These are phyloP conservation scores for Oryza coarctata DNA, from an alignment of 176 grass and related monocot species.

Conservation along the genomic window DNA sequence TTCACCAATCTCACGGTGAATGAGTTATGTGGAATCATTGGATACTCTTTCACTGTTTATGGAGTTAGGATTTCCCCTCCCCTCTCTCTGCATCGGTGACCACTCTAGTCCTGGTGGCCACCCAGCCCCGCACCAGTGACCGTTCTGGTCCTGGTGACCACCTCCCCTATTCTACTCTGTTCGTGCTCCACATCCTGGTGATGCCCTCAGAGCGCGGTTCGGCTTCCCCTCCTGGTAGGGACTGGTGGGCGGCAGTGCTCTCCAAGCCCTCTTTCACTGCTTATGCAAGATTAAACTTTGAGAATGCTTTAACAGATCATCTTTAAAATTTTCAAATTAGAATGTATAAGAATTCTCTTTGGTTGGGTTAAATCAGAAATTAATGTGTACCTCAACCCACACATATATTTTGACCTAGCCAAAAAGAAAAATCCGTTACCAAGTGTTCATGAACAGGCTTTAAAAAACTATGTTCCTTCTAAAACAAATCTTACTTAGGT, in stretches of 20 bases:
- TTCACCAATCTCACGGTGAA: background rate
- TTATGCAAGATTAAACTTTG: background rate
- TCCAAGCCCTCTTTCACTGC: background rate
- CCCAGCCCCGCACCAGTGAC: too few relatives aligned
- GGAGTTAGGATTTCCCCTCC: too few relatives aligned
- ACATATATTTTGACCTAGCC: background rate
- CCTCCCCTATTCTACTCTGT: too few relatives aligned
- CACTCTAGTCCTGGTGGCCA: too few relatives aligned
- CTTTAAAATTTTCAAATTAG: background rate
- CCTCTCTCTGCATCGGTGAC: too few relatives aligned
- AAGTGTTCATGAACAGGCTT: background rate
- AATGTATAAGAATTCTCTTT: background rate
- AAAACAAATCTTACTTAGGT: background rate
- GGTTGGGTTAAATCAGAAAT: background rate
- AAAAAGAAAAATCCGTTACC: background rate
- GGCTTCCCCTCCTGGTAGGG: too few relatives aligned
- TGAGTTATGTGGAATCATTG: background rate
- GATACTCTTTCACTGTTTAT: background rate
- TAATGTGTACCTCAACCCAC: background rate
- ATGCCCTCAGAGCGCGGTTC: too few relatives aligned
- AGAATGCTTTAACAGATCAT: background rate
- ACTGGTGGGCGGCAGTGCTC: too few relatives aligned
- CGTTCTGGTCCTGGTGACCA: too few relatives aligned
- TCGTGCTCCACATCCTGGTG: too few relatives aligned
- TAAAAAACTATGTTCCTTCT: background rate